Conservation (phyloP, 2,329 filamentous ascomycete species). For the Arthrinium puccinioides region DNA sequence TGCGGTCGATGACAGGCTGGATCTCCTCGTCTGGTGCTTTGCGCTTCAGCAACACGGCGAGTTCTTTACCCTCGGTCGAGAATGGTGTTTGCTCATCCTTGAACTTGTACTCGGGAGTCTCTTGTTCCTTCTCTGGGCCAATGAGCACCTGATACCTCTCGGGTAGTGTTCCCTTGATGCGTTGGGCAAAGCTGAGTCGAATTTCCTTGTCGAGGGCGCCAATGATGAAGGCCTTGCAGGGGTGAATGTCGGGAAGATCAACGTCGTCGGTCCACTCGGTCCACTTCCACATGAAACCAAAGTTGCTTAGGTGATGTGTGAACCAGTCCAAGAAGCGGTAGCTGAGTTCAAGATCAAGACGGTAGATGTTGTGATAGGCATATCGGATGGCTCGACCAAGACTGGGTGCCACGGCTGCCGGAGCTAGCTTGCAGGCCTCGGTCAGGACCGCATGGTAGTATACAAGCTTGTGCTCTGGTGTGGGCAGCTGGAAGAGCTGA, state of each 20-base stretch:
- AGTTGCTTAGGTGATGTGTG: constrained; percentile 94
- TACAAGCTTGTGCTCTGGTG: constrained; percentile 84
- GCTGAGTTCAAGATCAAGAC: constrained; percentile 78
- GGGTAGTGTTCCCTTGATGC: constrained; percentile 89
- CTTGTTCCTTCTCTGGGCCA: constrained; percentile 81
- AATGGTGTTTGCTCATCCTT: constrained; percentile 70
- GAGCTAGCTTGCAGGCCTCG: constrained; percentile 91
- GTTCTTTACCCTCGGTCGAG: constrained; percentile 72
- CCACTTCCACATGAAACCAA: constrained; percentile 99
- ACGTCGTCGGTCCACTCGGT: constrained; percentile 92
- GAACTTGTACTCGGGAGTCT: constrained; percentile 95
- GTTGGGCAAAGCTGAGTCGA: constrained; percentile 88
- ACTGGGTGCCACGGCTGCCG: constrained; percentile 91
- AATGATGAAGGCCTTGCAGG: constrained; percentile 87
- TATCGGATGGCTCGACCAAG: constrained; percentile 88
- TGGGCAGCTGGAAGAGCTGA: constrained; percentile 82
- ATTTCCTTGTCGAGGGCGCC: constrained; percentile 95
- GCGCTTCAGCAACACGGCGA: constrained; percentile 70
- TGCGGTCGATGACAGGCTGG: constrained; percentile 70
- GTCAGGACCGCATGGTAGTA: constrained; percentile 96
- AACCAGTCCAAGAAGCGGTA: constrained; percentile 97
- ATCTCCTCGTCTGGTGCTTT: constrained; percentile 84
- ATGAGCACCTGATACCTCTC: constrained; percentile 77
- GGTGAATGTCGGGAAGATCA: constrained; percentile 66
- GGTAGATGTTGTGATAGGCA: constrained; percentile 74